phyloP scores from a whole-genome alignment of 2,329 filamentous ascomycete genomes.

The Beauveria pseudobassiana region DNA sequence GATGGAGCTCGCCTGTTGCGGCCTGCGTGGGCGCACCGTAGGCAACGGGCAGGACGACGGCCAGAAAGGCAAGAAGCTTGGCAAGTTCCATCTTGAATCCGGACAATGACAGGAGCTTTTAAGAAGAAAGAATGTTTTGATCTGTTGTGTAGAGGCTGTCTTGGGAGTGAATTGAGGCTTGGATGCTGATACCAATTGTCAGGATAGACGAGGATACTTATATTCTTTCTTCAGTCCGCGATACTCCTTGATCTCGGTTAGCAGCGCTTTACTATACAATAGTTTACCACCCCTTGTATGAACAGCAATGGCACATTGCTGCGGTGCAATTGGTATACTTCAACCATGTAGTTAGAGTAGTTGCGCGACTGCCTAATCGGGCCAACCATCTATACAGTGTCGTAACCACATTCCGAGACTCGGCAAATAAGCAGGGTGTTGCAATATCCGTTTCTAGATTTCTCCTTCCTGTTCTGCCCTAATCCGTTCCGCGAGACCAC shows the following conservation, averaged over 20 bases:
- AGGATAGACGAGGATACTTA: background rate
- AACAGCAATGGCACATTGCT: background rate
- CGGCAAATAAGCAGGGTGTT: background rate
- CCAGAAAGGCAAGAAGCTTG: constrained; percentile 30
- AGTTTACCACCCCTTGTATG: background rate
- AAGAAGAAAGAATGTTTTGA: no score
- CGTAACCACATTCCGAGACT: background rate
- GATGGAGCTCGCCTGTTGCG: constrained; percentile 27
- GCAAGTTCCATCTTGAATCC: constrained; percentile 28
- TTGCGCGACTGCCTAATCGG: background rate
- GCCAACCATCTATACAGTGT: background rate
- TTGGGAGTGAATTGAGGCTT: background rate
- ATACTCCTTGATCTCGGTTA: background rate
- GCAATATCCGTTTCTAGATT: background rate
- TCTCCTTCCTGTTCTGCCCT: background rate
- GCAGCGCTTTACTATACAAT: background rate
- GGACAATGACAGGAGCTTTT: no score
- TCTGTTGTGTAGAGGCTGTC: background rate
- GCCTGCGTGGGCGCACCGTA: constrained; percentile 31
- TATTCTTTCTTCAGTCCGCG: background rate
- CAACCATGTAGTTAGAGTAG: no score
- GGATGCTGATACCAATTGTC: background rate
- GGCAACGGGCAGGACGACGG: constrained; percentile 30
- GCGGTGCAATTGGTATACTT: background rate
- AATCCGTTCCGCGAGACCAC: background rate